Conservation (phyloP, 2,329 filamentous ascomycete species). For the Dothideomycetes sp. region DNA sequence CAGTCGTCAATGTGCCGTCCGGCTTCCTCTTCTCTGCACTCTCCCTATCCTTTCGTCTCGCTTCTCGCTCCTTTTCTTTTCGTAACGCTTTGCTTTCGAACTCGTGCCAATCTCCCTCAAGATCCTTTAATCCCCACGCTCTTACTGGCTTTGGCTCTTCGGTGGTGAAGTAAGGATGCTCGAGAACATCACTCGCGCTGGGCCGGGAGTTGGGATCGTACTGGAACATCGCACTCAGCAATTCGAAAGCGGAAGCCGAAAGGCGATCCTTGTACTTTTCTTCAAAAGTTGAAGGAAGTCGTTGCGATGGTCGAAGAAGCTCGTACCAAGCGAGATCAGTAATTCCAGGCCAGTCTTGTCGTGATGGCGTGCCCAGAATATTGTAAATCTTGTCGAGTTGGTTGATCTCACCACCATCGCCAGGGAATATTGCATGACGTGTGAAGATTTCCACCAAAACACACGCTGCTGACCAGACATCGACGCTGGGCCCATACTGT, state of each 20-base stretch:
- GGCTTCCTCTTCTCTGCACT: slow-evolving; percentile 36
- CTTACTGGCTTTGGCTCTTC: slow-evolving; percentile 71
- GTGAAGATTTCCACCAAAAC: slow-evolving; percentile 97
- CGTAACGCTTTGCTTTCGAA: slow-evolving; percentile 93
- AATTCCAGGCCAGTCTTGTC: slow-evolving; percentile 75
- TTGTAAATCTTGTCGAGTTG: slow-evolving; percentile 97
- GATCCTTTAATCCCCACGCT: slow-evolving; percentile 67
- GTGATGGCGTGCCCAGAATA: slow-evolving; percentile 77
- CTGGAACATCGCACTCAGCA: slow-evolving; percentile 73
- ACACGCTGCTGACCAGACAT: slow-evolving; percentile 95
- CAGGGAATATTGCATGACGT: slow-evolving; percentile 84
- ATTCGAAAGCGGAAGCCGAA: slow-evolving; percentile 69
- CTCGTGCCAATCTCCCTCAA: slow-evolving; percentile 96
- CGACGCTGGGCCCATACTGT: slow-evolving; percentile 77
- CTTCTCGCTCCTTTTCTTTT: slow-evolving; percentile 70
- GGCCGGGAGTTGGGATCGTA: slow-evolving; percentile 82
- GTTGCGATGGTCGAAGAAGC: slow-evolving; percentile 67
- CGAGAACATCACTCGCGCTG: slow-evolving; percentile 69
- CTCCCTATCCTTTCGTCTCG: slow-evolving; percentile 32
- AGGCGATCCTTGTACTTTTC: slow-evolving; percentile 72
- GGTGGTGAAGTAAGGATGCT: slow-evolving; percentile 75
- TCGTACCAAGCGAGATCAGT: slow-evolving; percentile 97
- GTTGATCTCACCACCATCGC: slow-evolving; percentile 88
- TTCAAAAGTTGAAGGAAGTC: slow-evolving; percentile 63
- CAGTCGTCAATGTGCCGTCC: not conserved